Evolutionary conservation across 495 filamentous ascomycete species (phyloP).

Genomic region (Podospora bellae-mahoneyi): DNA sequence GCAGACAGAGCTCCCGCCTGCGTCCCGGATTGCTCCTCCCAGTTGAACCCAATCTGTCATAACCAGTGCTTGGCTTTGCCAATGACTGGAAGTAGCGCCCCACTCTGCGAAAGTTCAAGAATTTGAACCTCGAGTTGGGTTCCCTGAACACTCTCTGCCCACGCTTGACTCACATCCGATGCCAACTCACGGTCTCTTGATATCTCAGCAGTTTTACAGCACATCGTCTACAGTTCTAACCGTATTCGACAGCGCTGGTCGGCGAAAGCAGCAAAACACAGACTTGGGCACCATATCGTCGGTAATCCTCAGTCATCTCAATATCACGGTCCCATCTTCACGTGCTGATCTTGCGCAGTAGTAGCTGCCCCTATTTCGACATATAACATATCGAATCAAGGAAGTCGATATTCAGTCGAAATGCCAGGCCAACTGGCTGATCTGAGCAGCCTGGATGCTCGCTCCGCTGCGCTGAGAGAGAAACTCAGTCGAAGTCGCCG

Average conservation of each 20-base stretch:
- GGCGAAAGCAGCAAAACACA: neutral
- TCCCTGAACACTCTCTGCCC: neutral
- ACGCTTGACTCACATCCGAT: neutral
- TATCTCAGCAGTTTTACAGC: neutral
- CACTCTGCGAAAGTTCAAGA: neutral
- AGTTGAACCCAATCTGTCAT: neutral
- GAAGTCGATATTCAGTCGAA: neutral
- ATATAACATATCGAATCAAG: neutral
- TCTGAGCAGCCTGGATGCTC: slow-evolving; percentile 17
- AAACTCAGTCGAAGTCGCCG: slow-evolving; percentile 23
- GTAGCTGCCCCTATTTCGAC: neutral
- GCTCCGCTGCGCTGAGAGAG: slow-evolving; percentile 29
- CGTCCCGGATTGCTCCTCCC: neutral
- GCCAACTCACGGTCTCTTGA: neutral
- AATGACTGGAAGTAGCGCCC: neutral
- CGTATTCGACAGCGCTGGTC: neutral
- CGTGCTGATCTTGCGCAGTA: neutral
- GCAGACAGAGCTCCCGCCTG: neutral
- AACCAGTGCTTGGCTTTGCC: neutral
- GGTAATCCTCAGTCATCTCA: neutral
- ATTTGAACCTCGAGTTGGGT: neutral
- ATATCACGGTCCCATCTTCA: no score
- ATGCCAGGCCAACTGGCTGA: neutral
- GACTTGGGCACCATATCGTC: neutral
- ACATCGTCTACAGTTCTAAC: neutral